Evolutionary conservation across 805 yeast species (phyloP), one percentile per base, ranked within the genome.

Genomic region (Barnettozyma vustinii): DNA sequence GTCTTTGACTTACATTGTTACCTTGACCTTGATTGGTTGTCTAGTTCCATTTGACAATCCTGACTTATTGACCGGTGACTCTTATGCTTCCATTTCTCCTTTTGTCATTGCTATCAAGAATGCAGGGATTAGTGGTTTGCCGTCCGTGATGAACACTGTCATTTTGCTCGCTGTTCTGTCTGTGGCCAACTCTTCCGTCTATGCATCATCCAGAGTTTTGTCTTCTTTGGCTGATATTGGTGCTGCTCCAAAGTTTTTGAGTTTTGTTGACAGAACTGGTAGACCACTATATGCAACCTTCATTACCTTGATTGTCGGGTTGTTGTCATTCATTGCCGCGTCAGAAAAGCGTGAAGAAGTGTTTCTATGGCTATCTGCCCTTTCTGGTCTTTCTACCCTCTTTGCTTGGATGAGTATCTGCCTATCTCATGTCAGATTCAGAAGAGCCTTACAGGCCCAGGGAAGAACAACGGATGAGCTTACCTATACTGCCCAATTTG

Each of bases 181-280:
- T 12, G 90, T 84, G 42, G 88, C 86, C 50, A 84, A 84, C 60
- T 77, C 88, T 8, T 75, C 84, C n/a, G 83, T 84, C 9, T 84
- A 76, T 56, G 86, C 82, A 5, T 74, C 82, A 52, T 82, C 89
- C 6, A 79, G 91, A 70, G 77, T 85, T 20, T 63, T 84, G 55
- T 75, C 78, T 21, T 77, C 87, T 9, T 67, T 84, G 54, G 80
- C 84, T 15, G 83, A 75, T 37, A 81, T 79, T 60, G 85, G 86
- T 10, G 75, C 75, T 60, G 78, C 83, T 44, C 88, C 89, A 47
- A 67, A 70, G 56, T 63, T 76, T 49, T 71, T 80, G 44, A 78
- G 76, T 4, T 83, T 81, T 67, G 74, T 82, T 53, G 89, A 83
- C 63, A 72, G 81, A 57, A 73, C 72, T 20, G 90, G 89, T 50